Conservation (phyloP, 2,329 filamentous ascomycete species). For the Aspergillus ochraceoroseus region DNA sequence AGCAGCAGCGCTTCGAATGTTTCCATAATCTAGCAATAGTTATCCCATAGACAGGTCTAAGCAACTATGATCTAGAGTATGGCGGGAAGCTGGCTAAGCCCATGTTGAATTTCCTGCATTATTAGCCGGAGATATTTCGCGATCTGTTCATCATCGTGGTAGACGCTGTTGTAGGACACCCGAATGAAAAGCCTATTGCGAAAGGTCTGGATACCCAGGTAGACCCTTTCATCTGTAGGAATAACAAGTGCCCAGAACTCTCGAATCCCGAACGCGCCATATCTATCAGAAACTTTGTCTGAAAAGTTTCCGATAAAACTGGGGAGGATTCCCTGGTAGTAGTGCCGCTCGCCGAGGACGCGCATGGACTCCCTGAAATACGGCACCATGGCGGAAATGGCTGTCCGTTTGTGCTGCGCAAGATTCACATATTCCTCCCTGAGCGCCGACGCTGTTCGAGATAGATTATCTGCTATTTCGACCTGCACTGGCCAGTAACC, state of each 20-base stretch:
- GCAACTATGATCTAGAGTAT: too few relatives aligned
- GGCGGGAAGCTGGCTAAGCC: too few relatives aligned
- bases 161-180: not conserved
- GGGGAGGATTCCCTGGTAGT: not conserved
- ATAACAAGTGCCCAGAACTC: not conserved
- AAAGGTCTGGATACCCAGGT: slow-evolving; percentile 1
- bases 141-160: not conserved
- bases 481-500: slow-evolving; percentile 2
- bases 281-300: not conserved
- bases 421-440: not conserved
- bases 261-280: not conserved
- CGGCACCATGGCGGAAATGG: not conserved
- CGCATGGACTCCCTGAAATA: not conserved
- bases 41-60: too few relatives aligned
- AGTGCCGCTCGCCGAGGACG: not conserved
- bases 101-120: slow-evolving; percentile 1
- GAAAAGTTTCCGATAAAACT: not conserved
- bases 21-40: too few relatives aligned
- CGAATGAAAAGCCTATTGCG: not conserved
- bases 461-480: not conserved
- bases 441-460: not conserved
- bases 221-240: not conserved
- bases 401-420: not conserved
- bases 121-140: not conserved
- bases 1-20: too few relatives aligned